Percentiles rank a stretch among this genome's conserved stretches.
Evolutionary conservation across 805 yeast genomes (phyloP).

Genomic region (Nakazawaea populi): DNA sequence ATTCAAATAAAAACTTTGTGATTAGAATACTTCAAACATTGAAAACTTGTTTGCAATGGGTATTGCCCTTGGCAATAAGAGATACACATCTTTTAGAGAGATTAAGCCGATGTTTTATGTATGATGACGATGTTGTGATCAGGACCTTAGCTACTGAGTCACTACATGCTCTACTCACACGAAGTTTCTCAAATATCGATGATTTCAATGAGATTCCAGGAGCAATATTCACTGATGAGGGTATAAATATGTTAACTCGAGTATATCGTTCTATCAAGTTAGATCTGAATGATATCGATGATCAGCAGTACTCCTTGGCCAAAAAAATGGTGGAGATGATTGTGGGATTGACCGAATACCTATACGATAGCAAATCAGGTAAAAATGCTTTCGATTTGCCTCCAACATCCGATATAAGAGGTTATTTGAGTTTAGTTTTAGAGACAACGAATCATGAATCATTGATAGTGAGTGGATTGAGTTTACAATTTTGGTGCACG

Average conservation of each 20-base stretch:
- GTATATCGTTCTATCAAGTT: conserved; percentile 59
- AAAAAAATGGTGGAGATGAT: conserved; percentile 93
- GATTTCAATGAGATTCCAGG: conserved; percentile 81
- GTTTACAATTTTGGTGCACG: conserved; percentile 92
- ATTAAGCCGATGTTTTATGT: conserved; percentile 52
- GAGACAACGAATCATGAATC: conserved; percentile 81
- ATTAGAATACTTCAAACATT: conserved; percentile 72
- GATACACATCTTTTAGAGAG: conserved; percentile 59
- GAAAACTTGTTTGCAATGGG: conserved; percentile 90
- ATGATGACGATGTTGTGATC: conserved; percentile 50
- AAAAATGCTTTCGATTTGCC: conserved; percentile 12
- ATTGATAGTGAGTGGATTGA: conserved; percentile 82
- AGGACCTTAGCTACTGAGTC: conserved; percentile 87
- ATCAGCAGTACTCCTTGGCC: conserved; percentile 68
- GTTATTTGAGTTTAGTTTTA: conserved; percentile 69
- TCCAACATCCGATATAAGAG: conserved; percentile 51
- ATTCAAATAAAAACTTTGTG: conserved; percentile 39
- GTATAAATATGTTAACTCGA: conserved; percentile 60
- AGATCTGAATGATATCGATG: conserved; percentile 63
- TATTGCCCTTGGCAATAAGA: conserved; percentile 69
- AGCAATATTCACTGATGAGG: conserved; percentile 65
- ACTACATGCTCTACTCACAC: conserved; percentile 79
- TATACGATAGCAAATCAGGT: conserved; percentile 29
- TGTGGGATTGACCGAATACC: conserved; percentile 76
- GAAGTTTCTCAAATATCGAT: conserved; percentile 57